These are phyloP conservation scores for Sechiopsis laciniata DNA, from an alignment of 306 rosid species.

Conservation along the genomic window DNA sequence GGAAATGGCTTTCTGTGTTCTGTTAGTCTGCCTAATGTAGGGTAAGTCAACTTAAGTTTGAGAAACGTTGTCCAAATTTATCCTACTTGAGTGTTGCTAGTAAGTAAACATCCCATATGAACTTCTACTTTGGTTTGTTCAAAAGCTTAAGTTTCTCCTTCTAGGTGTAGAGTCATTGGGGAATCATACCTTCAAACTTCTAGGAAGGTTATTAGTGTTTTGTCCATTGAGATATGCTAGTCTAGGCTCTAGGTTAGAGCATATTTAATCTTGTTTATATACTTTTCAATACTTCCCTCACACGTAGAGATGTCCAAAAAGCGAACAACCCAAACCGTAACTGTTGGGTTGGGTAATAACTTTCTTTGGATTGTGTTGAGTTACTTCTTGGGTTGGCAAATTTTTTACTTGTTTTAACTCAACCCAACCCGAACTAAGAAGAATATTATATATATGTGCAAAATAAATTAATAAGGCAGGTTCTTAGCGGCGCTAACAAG, in stretches of 20 bases:
- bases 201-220: background rate
- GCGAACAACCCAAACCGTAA: too few relatives aligned
- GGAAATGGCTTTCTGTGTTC: background rate
- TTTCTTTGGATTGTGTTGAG: too few relatives aligned
- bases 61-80: background rate
- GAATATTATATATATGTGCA: too few relatives aligned
- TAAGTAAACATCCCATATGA: background rate
- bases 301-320: background rate
- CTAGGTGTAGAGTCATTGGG: background rate
- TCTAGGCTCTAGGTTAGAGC: background rate
- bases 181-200: background rate
- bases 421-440: too few relatives aligned
- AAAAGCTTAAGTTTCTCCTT: background rate
- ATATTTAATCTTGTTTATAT: too few relatives aligned
- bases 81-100: background rate
- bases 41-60: slow-evolving; percentile 1
- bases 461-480: too few relatives aligned
- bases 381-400: too few relatives aligned
- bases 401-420: too few relatives aligned
- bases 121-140: background rate
- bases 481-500: too few relatives aligned
- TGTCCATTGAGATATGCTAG: background rate
- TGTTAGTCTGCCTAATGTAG: slow-evolving; percentile 9
- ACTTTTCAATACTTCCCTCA: background rate
- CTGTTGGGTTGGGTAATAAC: too few relatives aligned